Conservation (phyloP, 371 early-diverging fungal genomes). For the Mucor circinelloides region DNA sequence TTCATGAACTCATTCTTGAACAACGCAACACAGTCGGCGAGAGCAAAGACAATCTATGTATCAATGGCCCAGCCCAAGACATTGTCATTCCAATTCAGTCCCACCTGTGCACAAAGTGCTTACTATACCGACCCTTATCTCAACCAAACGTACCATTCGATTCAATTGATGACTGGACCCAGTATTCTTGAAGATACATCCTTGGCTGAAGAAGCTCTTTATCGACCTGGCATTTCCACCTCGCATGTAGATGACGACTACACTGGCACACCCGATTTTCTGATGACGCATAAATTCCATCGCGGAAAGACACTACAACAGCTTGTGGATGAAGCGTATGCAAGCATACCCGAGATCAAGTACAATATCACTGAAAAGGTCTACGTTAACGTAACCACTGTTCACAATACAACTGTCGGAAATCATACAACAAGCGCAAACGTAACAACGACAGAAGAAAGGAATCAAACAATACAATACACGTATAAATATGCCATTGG, state of each 20-base stretch:
- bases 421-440: slow-evolving; percentile 1
- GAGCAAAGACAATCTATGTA: slow-evolving; percentile 20
- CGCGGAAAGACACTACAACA: slow-evolving; percentile 14
- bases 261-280: slow-evolving; percentile 23
- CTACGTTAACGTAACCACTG: slow-evolving; percentile 7
- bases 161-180: slow-evolving; percentile 19
- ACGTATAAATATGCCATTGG: slow-evolving; percentile 33
- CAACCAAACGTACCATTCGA: slow-evolving; percentile 12
- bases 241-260: slow-evolving; percentile 30
- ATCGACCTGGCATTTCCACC: slow-evolving; percentile 23
- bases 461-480: background rate
- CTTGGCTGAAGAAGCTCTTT: slow-evolving; percentile 3
- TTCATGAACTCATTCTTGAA: slow-evolving; percentile 28
- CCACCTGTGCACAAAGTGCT: background rate
- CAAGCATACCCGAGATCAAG: slow-evolving; percentile 9
- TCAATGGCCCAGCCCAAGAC: slow-evolving; percentile 19
- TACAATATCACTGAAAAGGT: slow-evolving; percentile 7
- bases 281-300: slow-evolving; percentile 20
- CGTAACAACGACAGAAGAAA: background rate
- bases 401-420: slow-evolving; percentile 7
- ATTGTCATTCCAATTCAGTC: slow-evolving; percentile 4
- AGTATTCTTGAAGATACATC: background rate
- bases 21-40: slow-evolving; percentile 22
- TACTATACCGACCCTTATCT: slow-evolving; percentile 11
- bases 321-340: slow-evolving; percentile 19